These are phyloP conservation scores for Lasiodiplodia citricola DNA, from an alignment of 2,329 filamentous ascomycete species.

Conservation along the genomic window DNA sequence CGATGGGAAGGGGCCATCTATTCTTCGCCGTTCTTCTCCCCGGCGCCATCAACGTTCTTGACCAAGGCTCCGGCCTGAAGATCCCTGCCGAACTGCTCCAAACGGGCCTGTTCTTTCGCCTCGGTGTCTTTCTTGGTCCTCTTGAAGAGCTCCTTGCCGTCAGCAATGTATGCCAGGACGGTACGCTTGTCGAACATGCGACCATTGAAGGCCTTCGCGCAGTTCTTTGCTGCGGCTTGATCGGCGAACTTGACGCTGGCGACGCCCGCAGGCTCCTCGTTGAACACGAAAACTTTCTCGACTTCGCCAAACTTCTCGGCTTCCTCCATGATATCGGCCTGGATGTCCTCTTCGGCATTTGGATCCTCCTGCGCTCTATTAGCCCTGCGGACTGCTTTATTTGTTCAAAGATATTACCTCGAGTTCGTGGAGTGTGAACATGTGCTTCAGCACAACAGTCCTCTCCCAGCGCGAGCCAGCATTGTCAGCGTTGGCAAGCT, in stretches of 20 bases:
- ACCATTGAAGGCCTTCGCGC: constrained; percentile 74
- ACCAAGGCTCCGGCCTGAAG: constrained; percentile 38
- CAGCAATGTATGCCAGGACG: constrained; percentile 73
- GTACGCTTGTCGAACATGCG: constrained; percentile 76
- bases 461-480: constrained; percentile 73
- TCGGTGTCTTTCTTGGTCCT: constrained; percentile 64
- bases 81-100: constrained; percentile 58
- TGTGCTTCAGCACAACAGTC: constrained; percentile 84
- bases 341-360: constrained; percentile 12
- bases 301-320: constrained; percentile 85
- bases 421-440: constrained; percentile 75
- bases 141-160: constrained; percentile 74
- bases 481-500: constrained; percentile 48
- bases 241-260: constrained; percentile 83
- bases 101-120: constrained; percentile 54
- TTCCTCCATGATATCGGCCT: constrained; percentile 80
- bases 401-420: neutral
- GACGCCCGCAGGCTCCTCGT: constrained; percentile 82
- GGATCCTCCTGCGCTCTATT: constrained; percentile 1
- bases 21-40: neutral
- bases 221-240: constrained; percentile 71
- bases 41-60: constrained; percentile 1
- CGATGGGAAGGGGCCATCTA: neutral
- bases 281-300: constrained; percentile 89
- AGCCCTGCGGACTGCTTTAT: neutral